These are phyloP conservation scores for Eucalyptus cloeziana DNA, from an alignment of 345 rosid genomes.

Conservation along the genomic window DNA sequence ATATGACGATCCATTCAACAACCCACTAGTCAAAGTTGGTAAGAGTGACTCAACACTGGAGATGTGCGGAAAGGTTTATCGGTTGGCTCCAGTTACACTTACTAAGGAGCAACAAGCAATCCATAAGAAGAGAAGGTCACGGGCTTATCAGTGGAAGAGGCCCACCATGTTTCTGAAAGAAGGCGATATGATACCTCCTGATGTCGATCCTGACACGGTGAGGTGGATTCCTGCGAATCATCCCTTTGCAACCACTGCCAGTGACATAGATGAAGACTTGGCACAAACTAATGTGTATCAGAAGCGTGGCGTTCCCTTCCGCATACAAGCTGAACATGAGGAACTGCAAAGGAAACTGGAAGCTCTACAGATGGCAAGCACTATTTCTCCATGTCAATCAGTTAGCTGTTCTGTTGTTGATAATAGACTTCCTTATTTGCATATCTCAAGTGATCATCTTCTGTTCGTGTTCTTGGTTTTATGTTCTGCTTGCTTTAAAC, in stretches of 20 bases:
- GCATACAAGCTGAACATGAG: conserved; percentile 89
- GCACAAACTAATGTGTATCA: conserved; percentile 90
- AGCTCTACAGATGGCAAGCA: conserved; percentile 60
- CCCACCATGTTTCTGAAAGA: conserved; percentile 85
- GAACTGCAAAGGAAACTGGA: conserved; percentile 82
- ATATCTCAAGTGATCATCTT: background rate
- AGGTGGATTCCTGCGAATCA: conserved; percentile 99
- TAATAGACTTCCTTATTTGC: background rate
- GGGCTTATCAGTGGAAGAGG: conserved; percentile 97
- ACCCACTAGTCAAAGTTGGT: conserved; percentile 71
- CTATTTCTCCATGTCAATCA: background rate
- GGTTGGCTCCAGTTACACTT: conserved; percentile 76
- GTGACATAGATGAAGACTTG: conserved; percentile 80
- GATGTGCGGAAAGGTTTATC: conserved; percentile 91
- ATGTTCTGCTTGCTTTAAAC: background rate
- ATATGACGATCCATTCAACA: conserved; percentile 91
- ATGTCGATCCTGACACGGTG: conserved; percentile 82
- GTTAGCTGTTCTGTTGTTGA: background rate
- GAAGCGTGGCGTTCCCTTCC: conserved; percentile 88
- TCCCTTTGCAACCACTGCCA: conserved; percentile 87
- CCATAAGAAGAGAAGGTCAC: conserved; percentile 88
- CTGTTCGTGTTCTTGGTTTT: background rate
- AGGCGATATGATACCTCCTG: conserved; percentile 80
- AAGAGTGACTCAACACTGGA: conserved; percentile 73
- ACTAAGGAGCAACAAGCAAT: conserved; percentile 60